Conservation (phyloP, 1,284 basidiomycete species). For the Cerrena zonata region DNA sequence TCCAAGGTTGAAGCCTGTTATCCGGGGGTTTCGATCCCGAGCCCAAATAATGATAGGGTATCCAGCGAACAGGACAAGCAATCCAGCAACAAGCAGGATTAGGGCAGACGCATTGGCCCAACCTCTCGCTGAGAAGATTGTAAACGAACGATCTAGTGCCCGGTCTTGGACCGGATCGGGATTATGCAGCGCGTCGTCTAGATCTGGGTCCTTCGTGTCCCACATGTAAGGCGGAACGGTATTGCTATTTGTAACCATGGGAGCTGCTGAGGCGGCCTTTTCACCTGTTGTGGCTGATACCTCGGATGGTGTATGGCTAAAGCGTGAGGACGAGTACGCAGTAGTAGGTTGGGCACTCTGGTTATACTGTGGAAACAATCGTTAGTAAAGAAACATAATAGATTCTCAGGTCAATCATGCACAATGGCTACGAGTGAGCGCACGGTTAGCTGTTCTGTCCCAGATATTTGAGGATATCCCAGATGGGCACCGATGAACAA, state of each 20-base stretch:
- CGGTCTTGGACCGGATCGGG: conserved; percentile 64
- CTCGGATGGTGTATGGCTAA: conserved; percentile 59
- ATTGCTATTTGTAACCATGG: conserved; percentile 24
- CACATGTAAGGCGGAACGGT: conserved; percentile 46
- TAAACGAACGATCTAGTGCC: conserved; percentile 50
- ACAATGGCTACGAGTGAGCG: too few species aligned
- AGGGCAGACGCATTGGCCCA: conserved; percentile 68
- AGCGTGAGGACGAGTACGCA: conserved; percentile 46
- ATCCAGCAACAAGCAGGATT: conserved; percentile 50
- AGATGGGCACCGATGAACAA: too few species aligned
- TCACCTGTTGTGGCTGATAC: conserved; percentile 42
- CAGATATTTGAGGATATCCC: too few species aligned
- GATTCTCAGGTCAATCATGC: too few species aligned
- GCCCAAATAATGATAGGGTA: conserved; percentile 69
- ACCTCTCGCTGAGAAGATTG: conserved; percentile 62
- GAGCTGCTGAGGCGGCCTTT: conserved; percentile 47
- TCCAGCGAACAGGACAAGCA: conserved; percentile 68
- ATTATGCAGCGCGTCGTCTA: conserved; percentile 73
- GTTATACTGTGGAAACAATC: conserved; percentile 44
- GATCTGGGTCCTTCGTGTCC: conserved; percentile 68
- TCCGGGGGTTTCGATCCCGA: conserved; percentile 25
- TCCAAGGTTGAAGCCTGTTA: conserved; percentile 68
- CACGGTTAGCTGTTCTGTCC: too few species aligned
- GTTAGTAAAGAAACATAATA: conserved; percentile 11
- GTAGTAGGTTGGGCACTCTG: conserved; percentile 39